Evolutionary conservation across 441 rosid species (phyloP).

Genomic region (Syzygium syzygioides): DNA sequence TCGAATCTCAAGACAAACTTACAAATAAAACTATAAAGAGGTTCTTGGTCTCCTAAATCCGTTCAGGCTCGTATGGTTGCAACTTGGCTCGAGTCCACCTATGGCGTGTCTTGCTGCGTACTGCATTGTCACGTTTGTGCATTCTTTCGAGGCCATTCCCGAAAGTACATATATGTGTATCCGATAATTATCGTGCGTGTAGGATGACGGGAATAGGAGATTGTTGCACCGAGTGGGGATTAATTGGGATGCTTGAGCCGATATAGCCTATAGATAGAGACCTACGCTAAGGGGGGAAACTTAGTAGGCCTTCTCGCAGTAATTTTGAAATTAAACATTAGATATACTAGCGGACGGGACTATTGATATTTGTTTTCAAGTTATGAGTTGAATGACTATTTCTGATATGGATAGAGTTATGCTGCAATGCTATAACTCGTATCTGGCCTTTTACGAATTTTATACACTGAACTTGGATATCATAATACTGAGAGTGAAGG

Average conservation of each 20-base stretch:
- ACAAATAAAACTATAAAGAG: not conserved
- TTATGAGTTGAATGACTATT: not conserved
- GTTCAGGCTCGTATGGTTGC: not conserved
- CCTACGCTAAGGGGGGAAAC: rapidly evolving
- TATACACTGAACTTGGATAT: not conserved
- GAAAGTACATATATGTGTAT: not conserved
- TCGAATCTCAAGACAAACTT: not conserved
- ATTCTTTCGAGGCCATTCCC: not conserved
- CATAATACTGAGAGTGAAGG: not conserved
- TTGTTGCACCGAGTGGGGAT: not conserved
- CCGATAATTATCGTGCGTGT: not conserved
- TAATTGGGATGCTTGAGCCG: not conserved
- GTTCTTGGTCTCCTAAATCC: not conserved
- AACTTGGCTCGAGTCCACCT: not conserved
- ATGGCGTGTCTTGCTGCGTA: not conserved
- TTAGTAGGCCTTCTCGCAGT: not conserved
- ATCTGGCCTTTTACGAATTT: not conserved
- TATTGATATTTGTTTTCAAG: not conserved
- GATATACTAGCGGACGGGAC: too few species aligned
- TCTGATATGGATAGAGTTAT: not conserved
- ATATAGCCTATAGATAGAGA: not conserved
- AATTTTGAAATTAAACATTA: not conserved
- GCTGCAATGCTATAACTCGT: not conserved
- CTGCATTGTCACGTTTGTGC: not conserved
- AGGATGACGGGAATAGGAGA: not conserved